phyloP scores from a whole-genome alignment of 2,329 filamentous ascomycete genomes.

The Lecanosticta acicola region DNA sequence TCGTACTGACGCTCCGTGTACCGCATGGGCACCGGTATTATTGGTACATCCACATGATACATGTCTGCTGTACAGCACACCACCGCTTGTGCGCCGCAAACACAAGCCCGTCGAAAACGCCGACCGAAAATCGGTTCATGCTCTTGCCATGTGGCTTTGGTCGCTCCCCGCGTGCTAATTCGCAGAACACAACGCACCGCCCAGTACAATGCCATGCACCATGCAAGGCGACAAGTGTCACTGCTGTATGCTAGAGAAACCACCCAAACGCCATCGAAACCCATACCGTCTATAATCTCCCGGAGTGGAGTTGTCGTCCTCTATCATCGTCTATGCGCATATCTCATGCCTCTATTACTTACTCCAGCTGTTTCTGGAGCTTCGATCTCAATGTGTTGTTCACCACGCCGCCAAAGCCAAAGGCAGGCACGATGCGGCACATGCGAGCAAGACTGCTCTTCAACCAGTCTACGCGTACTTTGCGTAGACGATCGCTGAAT shows the following conservation, averaged over 20 bases:
- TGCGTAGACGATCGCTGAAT: slow-evolving; percentile 57
- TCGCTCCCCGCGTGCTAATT: not conserved
- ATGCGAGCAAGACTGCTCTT: slow-evolving; percentile 70
- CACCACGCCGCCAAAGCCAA: slow-evolving; percentile 81
- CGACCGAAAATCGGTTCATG: slow-evolving; percentile 8
- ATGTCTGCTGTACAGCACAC: not conserved
- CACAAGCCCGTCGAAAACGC: slow-evolving; percentile 4
- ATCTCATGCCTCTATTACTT: slow-evolving; percentile 5
- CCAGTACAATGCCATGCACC: not conserved
- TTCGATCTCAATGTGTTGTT: slow-evolving; percentile 65
- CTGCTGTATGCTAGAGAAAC: too few relatives aligned
- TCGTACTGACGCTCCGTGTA: not conserved
- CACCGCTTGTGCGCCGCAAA: slow-evolving; percentile 10
- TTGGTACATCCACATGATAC: not conserved
- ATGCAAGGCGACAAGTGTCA: too few relatives aligned
- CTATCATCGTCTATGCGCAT: not conserved
- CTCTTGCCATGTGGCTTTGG: slow-evolving; percentile 8
- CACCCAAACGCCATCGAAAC: too few relatives aligned
- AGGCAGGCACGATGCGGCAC: slow-evolving; percentile 80
- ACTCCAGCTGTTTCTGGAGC: slow-evolving; percentile 60
- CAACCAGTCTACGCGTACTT: slow-evolving; percentile 69
- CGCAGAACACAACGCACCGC: not conserved
- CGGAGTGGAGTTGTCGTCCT: not conserved
- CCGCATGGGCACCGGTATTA: not conserved
- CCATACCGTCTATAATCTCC: not conserved